phyloP scores from a whole-genome alignment of 768 basidiomycete species.

The Termitomyces sp. region DNA sequence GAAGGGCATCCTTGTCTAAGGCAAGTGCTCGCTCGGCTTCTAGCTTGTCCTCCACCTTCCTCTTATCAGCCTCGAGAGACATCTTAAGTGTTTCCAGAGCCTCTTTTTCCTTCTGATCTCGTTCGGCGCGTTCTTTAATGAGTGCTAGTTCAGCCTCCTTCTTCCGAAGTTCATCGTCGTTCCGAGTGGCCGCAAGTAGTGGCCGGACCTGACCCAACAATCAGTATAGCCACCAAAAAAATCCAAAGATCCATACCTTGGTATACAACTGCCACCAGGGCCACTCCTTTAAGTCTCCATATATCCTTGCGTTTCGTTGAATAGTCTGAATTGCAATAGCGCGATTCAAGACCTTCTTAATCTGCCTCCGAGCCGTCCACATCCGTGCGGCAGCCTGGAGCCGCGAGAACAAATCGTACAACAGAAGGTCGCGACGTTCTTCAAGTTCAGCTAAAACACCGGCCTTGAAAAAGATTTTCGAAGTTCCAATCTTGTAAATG shows the following conservation, averaged over 20 bases:
- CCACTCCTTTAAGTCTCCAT: conserved; percentile 89
- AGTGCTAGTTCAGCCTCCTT: conserved; percentile 82
- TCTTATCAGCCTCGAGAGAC: conserved; percentile 78
- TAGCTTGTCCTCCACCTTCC: conserved; percentile 73
- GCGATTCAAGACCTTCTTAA: conserved; percentile 92
- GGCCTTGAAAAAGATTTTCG: conserved; percentile 99
- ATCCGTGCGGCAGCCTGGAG: conserved; percentile 84
- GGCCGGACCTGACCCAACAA: conserved; percentile 68
- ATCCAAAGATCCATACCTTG: conserved; percentile 45
- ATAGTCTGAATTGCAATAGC: conserved; percentile 88
- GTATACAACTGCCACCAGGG: conserved; percentile 99
- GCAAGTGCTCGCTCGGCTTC: conserved; percentile 76
- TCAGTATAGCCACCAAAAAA: not conserved
- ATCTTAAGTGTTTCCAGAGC: conserved; percentile 77
- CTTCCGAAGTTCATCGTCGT: conserved; percentile 84
- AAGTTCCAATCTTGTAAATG: conserved; percentile 87
- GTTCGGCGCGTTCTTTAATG: conserved; percentile 79
- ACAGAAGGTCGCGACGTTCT: conserved; percentile 80
- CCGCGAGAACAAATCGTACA: conserved; percentile 85
- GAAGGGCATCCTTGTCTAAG: conserved; percentile 75
- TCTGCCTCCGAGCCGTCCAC: conserved; percentile 83
- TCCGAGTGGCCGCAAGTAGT: conserved; percentile 84
- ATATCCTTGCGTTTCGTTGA: conserved; percentile 89
- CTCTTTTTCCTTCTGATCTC: conserved; percentile 77
- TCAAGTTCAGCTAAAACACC: conserved; percentile 95